Evolutionary conservation across 2,329 filamentous ascomycete genomes (phyloP).

Genomic region (Ascochyta fabae): DNA sequence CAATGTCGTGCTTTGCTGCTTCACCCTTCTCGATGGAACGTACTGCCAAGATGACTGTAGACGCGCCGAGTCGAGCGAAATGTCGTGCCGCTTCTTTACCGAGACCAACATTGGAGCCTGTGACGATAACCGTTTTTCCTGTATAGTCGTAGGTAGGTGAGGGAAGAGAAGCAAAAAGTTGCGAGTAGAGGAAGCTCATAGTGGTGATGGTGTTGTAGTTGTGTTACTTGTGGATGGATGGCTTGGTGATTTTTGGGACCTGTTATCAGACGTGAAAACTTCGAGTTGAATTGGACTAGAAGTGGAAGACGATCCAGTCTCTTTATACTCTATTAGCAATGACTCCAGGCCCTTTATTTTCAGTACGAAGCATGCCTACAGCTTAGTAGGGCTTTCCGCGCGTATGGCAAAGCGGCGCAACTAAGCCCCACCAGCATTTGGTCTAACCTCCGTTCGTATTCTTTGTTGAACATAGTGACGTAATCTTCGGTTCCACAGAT

Average conservation of each 20-base stretch:
- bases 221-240: too few relatives aligned
- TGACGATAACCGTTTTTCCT: constrained; percentile 53
- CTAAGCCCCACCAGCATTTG: not conserved
- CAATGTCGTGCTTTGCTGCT: constrained; percentile 33
- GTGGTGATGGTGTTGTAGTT: not conserved
- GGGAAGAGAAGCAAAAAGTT: constrained; percentile 46
- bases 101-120: constrained; percentile 43
- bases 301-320: too few relatives aligned
- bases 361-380: too few relatives aligned
- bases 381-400: too few relatives aligned
- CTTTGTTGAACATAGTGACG: not conserved
- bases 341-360: too few relatives aligned
- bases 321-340: too few relatives aligned
- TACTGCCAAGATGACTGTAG: constrained; percentile 41
- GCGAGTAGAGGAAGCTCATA: constrained; percentile 47
- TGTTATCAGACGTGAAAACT: too few relatives aligned
- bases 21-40: constrained; percentile 39
- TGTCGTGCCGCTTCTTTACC: constrained; percentile 41
- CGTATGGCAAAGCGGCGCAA: not conserved
- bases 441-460: constrained; percentile 14
- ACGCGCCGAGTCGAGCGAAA: constrained; percentile 30
- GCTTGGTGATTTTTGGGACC: too few relatives aligned
- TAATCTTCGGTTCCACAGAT: constrained; percentile 1
- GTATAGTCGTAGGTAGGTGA: constrained; percentile 20
- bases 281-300: too few relatives aligned